Conservation (phyloP, 306 rosid genomes). For the Fragaria nilgerrensis region DNA sequence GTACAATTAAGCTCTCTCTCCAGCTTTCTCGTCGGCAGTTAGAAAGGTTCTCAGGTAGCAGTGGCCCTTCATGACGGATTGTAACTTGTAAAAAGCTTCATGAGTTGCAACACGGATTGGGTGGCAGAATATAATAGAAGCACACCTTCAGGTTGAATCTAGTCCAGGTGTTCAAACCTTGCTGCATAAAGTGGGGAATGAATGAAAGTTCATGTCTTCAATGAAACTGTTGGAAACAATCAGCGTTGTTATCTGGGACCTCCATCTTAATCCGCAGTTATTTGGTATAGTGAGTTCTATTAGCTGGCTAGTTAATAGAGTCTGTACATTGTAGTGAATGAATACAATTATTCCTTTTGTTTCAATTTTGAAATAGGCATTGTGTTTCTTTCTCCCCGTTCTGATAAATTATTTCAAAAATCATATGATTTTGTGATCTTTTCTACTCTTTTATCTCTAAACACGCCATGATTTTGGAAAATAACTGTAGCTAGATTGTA, state of each 20-base stretch:
- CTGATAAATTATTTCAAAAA: neutral
- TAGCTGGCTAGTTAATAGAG: neutral
- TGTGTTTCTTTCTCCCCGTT: neutral
- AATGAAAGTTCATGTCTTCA: neutral
- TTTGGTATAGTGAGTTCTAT: neutral
- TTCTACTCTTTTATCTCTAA: neutral
- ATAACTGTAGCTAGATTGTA: neutral
- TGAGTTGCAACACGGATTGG: neutral
- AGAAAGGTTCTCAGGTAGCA: neutral
- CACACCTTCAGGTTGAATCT: neutral
- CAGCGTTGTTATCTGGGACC: neutral
- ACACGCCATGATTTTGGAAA: neutral
- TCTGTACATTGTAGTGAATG: neutral
- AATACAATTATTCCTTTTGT: neutral
- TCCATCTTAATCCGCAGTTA: neutral
- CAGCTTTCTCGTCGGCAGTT: slow-evolving; percentile 41
- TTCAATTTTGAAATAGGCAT: neutral
- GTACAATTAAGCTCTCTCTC: slow-evolving; percentile 69
- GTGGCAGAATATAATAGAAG: neutral
- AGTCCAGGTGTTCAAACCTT: neutral
- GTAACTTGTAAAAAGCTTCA: neutral
- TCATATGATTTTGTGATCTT: neutral
- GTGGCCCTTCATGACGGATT: slow-evolving; percentile 31
- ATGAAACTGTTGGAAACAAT: neutral
- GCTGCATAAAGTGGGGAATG: neutral